Base-by-base conservation (phyloP, 169 alveolate species). In the Amoebophrya sp. region DNA sequence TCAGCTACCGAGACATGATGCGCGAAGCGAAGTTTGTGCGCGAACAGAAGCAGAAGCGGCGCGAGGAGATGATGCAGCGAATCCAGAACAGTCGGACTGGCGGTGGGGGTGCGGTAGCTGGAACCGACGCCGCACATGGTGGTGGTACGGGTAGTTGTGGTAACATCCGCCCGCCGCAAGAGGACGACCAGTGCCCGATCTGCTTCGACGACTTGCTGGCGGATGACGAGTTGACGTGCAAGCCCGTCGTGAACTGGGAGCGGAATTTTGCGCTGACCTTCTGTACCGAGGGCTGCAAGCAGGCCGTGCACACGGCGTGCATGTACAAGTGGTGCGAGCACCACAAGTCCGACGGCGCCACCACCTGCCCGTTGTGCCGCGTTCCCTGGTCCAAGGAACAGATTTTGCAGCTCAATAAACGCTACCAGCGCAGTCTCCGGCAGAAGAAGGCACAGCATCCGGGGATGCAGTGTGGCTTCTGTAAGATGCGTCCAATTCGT, bases 301-400 rank as follows among this genome's bases (percentile, higher is more conserved):
- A n/a, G 35, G 83, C 83, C 10, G 18, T 66, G 32, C 83, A 66
- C 83, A 66, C 83, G 83, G 29, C 83, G 83, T 66, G 83, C 83
- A 66, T 66, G 83, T n/a, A 25, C 38, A 66, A 66, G 83, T 66
- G 83, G 83, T 66, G 83, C 32, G 83, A 66, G 18, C 83, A 66
- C 35, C 83, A 66, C 35, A 66, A n/a, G 32, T 12, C 83, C 35
- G 1, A 2, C 12, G 83, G 83, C 10, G 83, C 83, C 7, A 66
- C 83, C 38, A 66, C 83, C 38, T 66, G 83, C 18, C 83, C 83
- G 29, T 25, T 66, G 83, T 66, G 83, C 35, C 83, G 83, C 83
- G 83, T 66, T 18, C 32, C 83, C 32, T 66, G 83, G 83, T 66
- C 83, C 7, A n/a, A n/a, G 32, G 83, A 66, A 25, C 83, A 66